Evolutionary conservation across 805 yeast genomes (phyloP), one percentile per base, ranked within the genome.

Genomic region (Metschnikowia cerradonensis): DNA sequence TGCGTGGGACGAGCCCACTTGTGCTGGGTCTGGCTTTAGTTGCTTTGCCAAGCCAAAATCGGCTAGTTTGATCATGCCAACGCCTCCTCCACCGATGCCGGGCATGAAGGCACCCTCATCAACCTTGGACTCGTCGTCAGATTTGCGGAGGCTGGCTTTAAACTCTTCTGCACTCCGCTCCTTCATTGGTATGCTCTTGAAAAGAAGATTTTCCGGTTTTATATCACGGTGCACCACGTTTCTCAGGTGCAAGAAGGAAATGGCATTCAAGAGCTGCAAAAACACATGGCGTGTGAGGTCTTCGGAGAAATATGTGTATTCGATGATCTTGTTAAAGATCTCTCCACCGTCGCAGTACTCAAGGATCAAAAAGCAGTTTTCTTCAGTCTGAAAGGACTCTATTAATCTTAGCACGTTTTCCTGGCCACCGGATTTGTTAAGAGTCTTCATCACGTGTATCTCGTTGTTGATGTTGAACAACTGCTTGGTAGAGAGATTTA

Each of bases 31-130:
- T 61, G 86, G 88, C 84, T 90, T 86, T 32, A 92, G 83, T 63
- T 90, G 88, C 68, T 94, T 94, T 3, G 96, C 89, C 17, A 94
- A 73, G 0, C 99, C 99, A 70, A 94, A 94, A 68, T 94, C 99
- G 1, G 98, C 98, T 47, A 94, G 73, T 67, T 92, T 92, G 33
- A 94, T 90, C 14, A 72, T 60, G 7, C 98, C 99, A 58, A 94
- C 86, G 13, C 91, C 88, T 49, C 97, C 99, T 43, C 95, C 96
- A 33, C 99, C 99, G 19, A 88, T 71, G 11, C 88, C 88, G 4
- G 86, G 84, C 8, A 67, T 68, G 60, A 91, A 94, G 53, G 78
- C 81, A 48, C 99, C 99, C 71, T 94, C 99, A 64, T 92, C 97
- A 13, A 74, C 71, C 65, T 94, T 88, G 13, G 81, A 63, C 35